Percentiles rank a stretch among this genome's conserved stretches.
Evolutionary conservation across 768 basidiomycete species (phyloP).

Genomic region (Tephrocybe rancida): DNA sequence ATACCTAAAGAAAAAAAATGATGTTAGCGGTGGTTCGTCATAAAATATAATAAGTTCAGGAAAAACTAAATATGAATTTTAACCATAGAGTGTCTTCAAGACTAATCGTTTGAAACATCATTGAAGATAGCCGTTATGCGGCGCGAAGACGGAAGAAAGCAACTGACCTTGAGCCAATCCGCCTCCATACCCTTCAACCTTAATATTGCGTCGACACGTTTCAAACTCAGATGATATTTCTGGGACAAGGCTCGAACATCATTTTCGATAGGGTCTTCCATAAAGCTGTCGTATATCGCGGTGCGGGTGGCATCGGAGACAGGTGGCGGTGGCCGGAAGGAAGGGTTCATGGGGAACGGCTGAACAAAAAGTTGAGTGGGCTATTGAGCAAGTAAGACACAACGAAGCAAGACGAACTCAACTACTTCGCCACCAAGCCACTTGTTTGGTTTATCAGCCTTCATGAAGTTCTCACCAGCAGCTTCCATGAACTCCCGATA

Average conservation of each 20-base stretch:
- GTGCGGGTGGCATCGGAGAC: conserved; percentile 63
- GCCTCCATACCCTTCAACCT: conserved; percentile 79
- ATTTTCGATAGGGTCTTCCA: conserved; percentile 57
- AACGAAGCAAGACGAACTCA: conserved; percentile 35
- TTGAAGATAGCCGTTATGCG: conserved; percentile 14
- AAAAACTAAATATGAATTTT: conserved; percentile 35
- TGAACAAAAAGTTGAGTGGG: conserved; percentile 29
- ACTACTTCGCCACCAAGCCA: conserved; percentile 67
- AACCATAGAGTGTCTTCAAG: conserved; percentile 88
- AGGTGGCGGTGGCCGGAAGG: conserved; percentile 81
- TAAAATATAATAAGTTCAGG: conserved; percentile 21
- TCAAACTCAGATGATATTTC: conserved; percentile 66
- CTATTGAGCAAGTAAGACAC: conserved; percentile 4
- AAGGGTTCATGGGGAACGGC: conserved; percentile 87
- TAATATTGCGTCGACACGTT: conserved; percentile 82
- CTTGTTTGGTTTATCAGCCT: conserved; percentile 49
- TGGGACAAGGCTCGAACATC: conserved; percentile 63
- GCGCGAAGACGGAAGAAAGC: conserved; percentile 16
- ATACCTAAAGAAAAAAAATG: conserved; percentile 25
- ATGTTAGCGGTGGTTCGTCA: conserved; percentile 12
- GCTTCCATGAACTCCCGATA: conserved; percentile 44
- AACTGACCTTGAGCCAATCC: conserved; percentile 70
- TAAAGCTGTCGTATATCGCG: conserved; percentile 61
- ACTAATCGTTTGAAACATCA: conserved; percentile 89
- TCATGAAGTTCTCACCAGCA: conserved; percentile 43